A percentile compares a stretch with the other conserved stretches of the same genome.
phyloP scores from a whole-genome alignment of 345 rosid genomes.

The Theobroma cacao region DNA sequence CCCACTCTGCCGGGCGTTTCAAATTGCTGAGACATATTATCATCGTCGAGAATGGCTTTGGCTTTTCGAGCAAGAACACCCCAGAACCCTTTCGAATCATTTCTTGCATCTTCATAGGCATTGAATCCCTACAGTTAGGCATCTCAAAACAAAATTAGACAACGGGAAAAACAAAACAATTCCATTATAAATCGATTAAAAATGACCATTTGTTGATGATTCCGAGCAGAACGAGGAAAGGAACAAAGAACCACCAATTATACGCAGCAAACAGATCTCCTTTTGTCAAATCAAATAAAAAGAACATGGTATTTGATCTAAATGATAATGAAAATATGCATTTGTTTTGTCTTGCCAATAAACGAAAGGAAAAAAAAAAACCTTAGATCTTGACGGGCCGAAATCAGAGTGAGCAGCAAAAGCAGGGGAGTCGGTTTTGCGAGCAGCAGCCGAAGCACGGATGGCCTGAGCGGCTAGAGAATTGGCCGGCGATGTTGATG shows the following conservation, averaged over 20 bases:
- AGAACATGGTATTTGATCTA: not conserved
- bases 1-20: conserved; percentile 26
- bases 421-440: conserved; percentile 34
- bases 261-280: not conserved
- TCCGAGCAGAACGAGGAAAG: not conserved
- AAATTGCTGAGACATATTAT: conserved; percentile 18
- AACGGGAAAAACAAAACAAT: not conserved
- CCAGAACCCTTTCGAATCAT: conserved; percentile 82
- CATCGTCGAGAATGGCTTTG: conserved; percentile 79
- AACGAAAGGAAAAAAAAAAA: conserved; percentile 12
- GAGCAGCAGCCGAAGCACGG: conserved; percentile 61
- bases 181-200: not conserved
- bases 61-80: conserved; percentile 87
- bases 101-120: conserved; percentile 40
- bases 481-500: conserved; percentile 32
- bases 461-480: conserved; percentile 88
- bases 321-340: not conserved
- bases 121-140: conserved; percentile 48
- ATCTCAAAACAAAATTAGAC: not conserved
- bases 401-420: conserved; percentile 13
- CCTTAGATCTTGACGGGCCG: conserved; percentile 51
- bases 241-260: too few species aligned
- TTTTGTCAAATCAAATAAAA: not conserved
- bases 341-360: not conserved
- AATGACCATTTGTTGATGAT: not conserved